phyloP scores from a whole-genome alignment of 148 eudicot genomes.

The Diospyros lotus region DNA sequence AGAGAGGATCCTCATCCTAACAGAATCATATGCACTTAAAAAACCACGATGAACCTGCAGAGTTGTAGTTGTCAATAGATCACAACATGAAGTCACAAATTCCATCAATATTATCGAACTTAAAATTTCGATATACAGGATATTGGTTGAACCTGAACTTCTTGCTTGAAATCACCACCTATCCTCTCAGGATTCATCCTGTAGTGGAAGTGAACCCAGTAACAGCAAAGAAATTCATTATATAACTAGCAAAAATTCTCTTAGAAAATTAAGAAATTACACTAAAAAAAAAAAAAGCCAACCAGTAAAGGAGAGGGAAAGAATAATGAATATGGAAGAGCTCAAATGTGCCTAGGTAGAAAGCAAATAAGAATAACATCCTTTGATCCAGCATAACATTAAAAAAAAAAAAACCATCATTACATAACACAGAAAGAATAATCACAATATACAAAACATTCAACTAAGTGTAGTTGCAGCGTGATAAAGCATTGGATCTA shows the following conservation, averaged over 20 bases:
- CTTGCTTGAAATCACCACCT: constrained; percentile 91
- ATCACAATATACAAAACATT: neutral
- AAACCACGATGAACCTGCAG: constrained; percentile 93
- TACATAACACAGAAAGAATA: neutral
- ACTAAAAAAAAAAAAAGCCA: neutral
- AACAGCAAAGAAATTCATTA: constrained; percentile 12
- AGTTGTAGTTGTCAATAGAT: constrained; percentile 5
- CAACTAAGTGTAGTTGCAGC: no score
- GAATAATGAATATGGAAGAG: neutral
- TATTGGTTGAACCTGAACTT: constrained; percentile 66
- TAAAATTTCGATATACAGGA: neutral
- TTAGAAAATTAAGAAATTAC: neutral
- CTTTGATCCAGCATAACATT: neutral
- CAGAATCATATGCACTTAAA: constrained; percentile 93
- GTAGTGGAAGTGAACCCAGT: constrained; percentile 19
- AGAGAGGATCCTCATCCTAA: constrained; percentile 70
- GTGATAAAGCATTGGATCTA: neutral
- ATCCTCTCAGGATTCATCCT: constrained; percentile 96
- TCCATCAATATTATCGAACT: neutral
- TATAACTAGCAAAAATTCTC: neutral
- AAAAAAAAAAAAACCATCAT: neutral
- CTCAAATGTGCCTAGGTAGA: neutral
- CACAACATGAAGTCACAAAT: constrained; percentile 2
- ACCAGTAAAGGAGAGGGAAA: neutral
- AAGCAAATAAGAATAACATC: neutral